These are phyloP conservation scores for Fusarium napiforme DNA, from an alignment of 2,329 filamentous ascomycete genomes.

Conservation along the genomic window DNA sequence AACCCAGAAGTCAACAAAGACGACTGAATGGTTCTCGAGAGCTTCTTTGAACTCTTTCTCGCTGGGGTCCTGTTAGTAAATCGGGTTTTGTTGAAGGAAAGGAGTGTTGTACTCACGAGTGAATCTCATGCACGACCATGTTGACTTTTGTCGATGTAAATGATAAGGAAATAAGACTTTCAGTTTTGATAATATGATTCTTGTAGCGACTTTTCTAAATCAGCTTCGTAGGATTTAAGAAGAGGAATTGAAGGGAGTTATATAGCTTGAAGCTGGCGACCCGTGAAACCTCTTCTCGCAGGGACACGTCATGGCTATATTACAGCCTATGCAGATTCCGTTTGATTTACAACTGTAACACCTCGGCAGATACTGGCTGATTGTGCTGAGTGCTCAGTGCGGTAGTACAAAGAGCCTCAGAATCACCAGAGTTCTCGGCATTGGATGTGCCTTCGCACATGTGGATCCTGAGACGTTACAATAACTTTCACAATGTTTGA, in stretches of 20 bases:
- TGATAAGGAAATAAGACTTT: too few species aligned
- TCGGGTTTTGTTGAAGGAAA: too few species aligned
- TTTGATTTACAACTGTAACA: not conserved
- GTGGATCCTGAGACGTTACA: not conserved
- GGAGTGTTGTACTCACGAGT: not conserved
- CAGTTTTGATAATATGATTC: too few species aligned
- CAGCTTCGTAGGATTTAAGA: not conserved
- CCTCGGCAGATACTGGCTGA: not conserved
- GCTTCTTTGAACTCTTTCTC: not conserved
- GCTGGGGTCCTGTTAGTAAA: fast-evolving
- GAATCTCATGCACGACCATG: not conserved
- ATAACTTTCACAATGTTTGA: too few species aligned
- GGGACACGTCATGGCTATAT: not conserved
- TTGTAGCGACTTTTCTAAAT: not conserved
- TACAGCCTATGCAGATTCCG: not conserved
- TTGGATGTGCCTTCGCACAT: not conserved
- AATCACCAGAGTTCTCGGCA: not conserved
- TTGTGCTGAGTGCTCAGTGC: fast-evolving
- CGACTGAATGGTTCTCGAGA: not conserved
- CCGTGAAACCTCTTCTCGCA: not conserved
- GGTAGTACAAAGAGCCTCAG: not conserved
- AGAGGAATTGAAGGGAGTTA: fast-evolving
- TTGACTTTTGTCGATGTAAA: not conserved
- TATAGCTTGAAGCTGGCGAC: not conserved
- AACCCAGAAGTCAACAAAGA: not conserved